phyloP scores from a whole-genome alignment of 768 basidiomycete species.

The Lactifluus subvellereus region DNA sequence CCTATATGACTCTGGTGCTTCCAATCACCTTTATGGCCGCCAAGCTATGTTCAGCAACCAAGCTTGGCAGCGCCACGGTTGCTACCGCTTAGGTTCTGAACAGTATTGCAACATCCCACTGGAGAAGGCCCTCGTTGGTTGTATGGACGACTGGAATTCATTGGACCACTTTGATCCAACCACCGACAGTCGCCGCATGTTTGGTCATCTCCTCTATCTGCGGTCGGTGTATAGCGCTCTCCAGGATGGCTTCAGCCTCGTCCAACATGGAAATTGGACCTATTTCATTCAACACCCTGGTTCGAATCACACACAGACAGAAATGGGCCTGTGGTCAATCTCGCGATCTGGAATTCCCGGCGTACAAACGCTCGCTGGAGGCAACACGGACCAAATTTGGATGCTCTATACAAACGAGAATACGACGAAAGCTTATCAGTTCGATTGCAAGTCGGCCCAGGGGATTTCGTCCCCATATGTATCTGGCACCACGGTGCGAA shows the following conservation, averaged over 20 bases:
- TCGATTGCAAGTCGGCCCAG: conserved; percentile 46
- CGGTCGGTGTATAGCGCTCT: conserved; percentile 64
- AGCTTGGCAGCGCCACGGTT: conserved; percentile 92
- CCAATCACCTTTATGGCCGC: conserved; percentile 91
- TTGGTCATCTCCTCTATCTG: conserved; percentile 66
- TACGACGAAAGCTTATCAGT: conserved; percentile 54
- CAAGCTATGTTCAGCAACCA: conserved; percentile 82
- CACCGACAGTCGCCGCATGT: conserved; percentile 63
- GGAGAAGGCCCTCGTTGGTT: conserved; percentile 74
- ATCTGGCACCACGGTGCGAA: conserved; percentile 56
- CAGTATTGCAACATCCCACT: conserved; percentile 95
- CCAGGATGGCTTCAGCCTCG: conserved; percentile 82
- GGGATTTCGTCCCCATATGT: conserved; percentile 82
- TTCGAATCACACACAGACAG: conserved; percentile 73
- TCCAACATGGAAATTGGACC: conserved; percentile 83
- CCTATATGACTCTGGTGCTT: conserved; percentile 74
- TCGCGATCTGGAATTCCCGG: conserved; percentile 56
- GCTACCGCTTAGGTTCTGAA: conserved; percentile 81
- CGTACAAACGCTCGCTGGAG: conserved; percentile 59
- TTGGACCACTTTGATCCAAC: conserved; percentile 96
- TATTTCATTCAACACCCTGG: conserved; percentile 72
- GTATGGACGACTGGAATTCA: conserved; percentile 85
- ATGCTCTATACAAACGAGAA: conserved; percentile 86
- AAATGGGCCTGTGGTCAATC: conserved; percentile 85
- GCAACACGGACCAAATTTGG: conserved; percentile 67